Evolutionary conservation across 495 filamentous ascomycete genomes (phyloP).

Genomic region (Daldinia vernicosa): DNA sequence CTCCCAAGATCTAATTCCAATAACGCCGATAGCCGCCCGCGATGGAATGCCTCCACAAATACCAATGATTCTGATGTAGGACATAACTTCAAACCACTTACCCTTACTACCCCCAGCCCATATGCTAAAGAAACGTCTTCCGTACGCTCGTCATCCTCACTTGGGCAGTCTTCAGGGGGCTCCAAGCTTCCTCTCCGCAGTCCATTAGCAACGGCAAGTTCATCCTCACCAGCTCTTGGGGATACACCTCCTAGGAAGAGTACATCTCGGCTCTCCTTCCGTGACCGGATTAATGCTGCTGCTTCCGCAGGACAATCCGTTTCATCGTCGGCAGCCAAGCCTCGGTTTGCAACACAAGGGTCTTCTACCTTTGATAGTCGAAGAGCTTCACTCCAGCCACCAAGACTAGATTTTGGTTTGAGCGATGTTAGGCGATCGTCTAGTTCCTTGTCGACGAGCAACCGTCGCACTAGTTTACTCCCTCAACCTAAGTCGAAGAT

Average conservation of each 20-base stretch:
- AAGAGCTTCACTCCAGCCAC: slow-evolving; percentile 58
- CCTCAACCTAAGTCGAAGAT: slow-evolving; percentile 55
- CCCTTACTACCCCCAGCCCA: slow-evolving; percentile 68
- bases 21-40: slow-evolving; percentile 67
- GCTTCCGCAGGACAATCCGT: slow-evolving; percentile 51
- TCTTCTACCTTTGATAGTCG: slow-evolving; percentile 51
- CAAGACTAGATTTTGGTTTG: slow-evolving; percentile 40
- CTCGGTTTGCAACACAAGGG: slow-evolving; percentile 45
- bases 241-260: slow-evolving; percentile 49
- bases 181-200: slow-evolving; percentile 60
- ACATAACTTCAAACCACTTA: slow-evolving; percentile 73
- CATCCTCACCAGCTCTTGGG: slow-evolving; percentile 54
- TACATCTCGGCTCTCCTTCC: slow-evolving; percentile 56
- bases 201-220: slow-evolving; percentile 53
- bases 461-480: slow-evolving; percentile 59
- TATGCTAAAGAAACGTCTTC: slow-evolving; percentile 61
- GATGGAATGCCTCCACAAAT: slow-evolving; percentile 82
- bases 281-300: slow-evolving; percentile 53
- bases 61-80: slow-evolving; percentile 72
- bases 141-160: slow-evolving; percentile 49
- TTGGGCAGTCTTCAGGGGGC: slow-evolving; percentile 49
- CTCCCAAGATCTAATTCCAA: slow-evolving; percentile 59
- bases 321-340: slow-evolving; percentile 47
- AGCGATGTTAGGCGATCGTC: slow-evolving; percentile 50
- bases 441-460: slow-evolving; percentile 57